phyloP scores from a whole-genome alignment of 2,329 filamentous ascomycete species.

The Microcera coccophila region DNA sequence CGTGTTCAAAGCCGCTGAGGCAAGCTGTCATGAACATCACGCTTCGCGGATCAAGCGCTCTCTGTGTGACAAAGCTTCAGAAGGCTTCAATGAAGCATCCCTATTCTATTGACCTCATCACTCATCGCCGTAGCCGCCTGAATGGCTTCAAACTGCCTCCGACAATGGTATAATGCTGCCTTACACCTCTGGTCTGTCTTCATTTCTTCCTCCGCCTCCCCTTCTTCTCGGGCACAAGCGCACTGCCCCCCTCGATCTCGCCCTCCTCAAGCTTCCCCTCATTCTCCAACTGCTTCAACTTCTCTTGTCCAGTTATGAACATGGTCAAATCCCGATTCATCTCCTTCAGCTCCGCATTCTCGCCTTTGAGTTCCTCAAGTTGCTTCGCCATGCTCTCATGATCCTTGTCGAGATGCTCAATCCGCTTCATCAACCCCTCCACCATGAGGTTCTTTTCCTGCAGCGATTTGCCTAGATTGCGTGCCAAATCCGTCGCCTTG shows the following conservation, averaged over 20 bases:
- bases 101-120: too few relatives aligned
- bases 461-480: slow-evolving; percentile 69
- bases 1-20: too few relatives aligned
- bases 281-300: slow-evolving; percentile 66
- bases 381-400: slow-evolving; percentile 55
- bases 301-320: slow-evolving; percentile 81
- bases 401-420: slow-evolving; percentile 67
- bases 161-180: too few relatives aligned
- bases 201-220: slow-evolving; percentile 50
- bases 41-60: too few relatives aligned
- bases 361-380: slow-evolving; percentile 52
- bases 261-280: slow-evolving; percentile 58
- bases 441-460: slow-evolving; percentile 85
- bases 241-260: slow-evolving; percentile 70
- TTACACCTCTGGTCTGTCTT: too few relatives aligned
- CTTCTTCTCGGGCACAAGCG: slow-evolving; percentile 61
- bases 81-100: too few relatives aligned
- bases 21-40: too few relatives aligned
- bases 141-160: too few relatives aligned
- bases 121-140: too few relatives aligned
- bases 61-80: too few relatives aligned
- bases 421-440: slow-evolving; percentile 75
- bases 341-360: slow-evolving; percentile 73
- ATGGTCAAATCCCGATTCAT: slow-evolving; percentile 84
- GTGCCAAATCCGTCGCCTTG: slow-evolving; percentile 71